Base-by-base conservation (phyloP, 139 green algal species). In the Asterochloris sp. region DNA sequence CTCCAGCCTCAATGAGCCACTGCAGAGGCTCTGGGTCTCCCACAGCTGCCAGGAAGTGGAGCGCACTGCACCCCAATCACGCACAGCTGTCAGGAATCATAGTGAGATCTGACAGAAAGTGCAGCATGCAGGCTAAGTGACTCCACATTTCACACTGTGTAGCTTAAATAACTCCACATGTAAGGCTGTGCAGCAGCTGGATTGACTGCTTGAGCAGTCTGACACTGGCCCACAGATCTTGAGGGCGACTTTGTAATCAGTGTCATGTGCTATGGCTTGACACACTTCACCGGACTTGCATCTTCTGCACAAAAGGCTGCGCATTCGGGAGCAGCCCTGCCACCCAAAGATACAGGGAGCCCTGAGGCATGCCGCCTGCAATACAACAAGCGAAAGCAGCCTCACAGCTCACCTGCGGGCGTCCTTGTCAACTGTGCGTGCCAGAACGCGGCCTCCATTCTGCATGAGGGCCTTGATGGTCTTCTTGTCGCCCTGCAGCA, bases 21-120 rank as follows among this genome's bases (percentile, higher is more conserved):
- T 88, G 79, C 21, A 88, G 83, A 81, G 89, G 90, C 9, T 93
- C 83, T 1, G 85, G 79, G 62, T 91, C 93, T 28, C 91, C 92
- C 23, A 92, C 82, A 0, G 89, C 94, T 0, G 92, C 91, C 10
- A 90, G 88, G 91, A 97, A 98, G 88, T 97, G 94, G 21, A 98
- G 89, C 0, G 90, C 94, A 73, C 87, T 92, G 91, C 19, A 83
- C 9, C n/a, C 10, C 21, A 29, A 38, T 62, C 19, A 63, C 28
- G 64, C 16, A 23, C 16, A 54, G 38, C 38, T 54, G 38, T 54
- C 38, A 54, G 2, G 4, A 54, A 6, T 54, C 38, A n/a, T n/a
- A 54, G 38, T 54, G 38, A 54, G 38, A 54, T 6, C 38, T 54
- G 38, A 6, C 38, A 10, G 38, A 54, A 6, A 6, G 38, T 54